Evolutionary conservation across 257 asterid species (phyloP).

Genomic region (Gentiana macrophylla): DNA sequence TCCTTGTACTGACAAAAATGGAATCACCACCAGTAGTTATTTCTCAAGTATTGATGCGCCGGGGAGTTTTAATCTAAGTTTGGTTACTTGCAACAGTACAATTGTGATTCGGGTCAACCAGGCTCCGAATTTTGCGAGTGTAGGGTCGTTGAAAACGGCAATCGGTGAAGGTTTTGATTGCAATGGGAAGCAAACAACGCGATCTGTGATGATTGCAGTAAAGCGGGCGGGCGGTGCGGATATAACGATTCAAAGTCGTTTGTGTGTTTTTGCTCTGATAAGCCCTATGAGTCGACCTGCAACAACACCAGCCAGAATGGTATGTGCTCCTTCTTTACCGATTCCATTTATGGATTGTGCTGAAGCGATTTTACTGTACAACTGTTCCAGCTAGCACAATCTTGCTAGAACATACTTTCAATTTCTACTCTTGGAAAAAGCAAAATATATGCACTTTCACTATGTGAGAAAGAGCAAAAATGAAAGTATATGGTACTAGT

Average conservation of each 20-base stretch:
- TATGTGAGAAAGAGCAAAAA: no score
- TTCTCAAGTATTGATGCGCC: background rate
- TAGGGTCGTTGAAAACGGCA: slow-evolving; percentile 8
- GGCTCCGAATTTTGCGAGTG: background rate
- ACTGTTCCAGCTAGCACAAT: no score
- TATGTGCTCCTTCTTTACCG: background rate
- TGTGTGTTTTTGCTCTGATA: slow-evolving; percentile 15
- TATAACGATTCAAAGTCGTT: slow-evolving; percentile 17
- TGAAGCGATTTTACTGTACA: no score
- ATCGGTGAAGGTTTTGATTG: slow-evolving; percentile 35
- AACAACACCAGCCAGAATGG: slow-evolving; percentile 1
- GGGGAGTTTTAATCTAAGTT: background rate
- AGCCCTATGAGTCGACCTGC: slow-evolving; percentile 3
- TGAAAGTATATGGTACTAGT: no score
- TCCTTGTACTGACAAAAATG: slow-evolving; percentile 4
- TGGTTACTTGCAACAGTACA: slow-evolving; percentile 7
- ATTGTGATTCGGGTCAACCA: slow-evolving; percentile 27
- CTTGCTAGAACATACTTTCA: no score
- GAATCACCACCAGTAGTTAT: slow-evolving; percentile 6
- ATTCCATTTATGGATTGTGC: no score
- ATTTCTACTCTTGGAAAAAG: no score
- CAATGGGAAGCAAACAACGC: slow-evolving; percentile 26
- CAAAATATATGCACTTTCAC: no score
- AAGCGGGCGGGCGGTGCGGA: slow-evolving; percentile 45
- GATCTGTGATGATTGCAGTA: slow-evolving; percentile 15